phyloP scores from a whole-genome alignment of 148 eudicot genomes.

The Chenopodium quinoa region DNA sequence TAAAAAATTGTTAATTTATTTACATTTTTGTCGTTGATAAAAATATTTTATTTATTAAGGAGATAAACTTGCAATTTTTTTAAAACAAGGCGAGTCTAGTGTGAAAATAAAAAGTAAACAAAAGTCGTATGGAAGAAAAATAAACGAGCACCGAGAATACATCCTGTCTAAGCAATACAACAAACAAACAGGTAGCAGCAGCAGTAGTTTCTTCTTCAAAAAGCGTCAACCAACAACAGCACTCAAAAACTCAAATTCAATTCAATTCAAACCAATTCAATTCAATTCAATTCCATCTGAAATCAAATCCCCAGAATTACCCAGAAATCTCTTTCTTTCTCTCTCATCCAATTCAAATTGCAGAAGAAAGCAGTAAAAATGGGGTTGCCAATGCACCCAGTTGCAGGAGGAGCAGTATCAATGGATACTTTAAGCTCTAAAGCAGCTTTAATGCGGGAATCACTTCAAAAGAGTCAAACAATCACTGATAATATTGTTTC shows the following conservation, averaged over 20 bases:
- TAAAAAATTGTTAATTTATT: no score
- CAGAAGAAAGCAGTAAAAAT: neutral
- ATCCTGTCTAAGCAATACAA: conserved; percentile 17
- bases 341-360: neutral
- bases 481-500: conserved; percentile 80
- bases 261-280: neutral
- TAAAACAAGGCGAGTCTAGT: no score
- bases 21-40: no score
- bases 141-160: neutral
- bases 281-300: neutral
- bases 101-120: neutral
- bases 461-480: conserved; percentile 71
- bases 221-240: neutral
- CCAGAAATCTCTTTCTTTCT: neutral
- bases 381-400: conserved; percentile 37
- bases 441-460: conserved; percentile 79
- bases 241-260: neutral
- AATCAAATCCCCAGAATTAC: neutral
- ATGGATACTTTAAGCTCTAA: conserved; percentile 54
- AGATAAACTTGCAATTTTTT: no score
- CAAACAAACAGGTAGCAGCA: neutral
- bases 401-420: conserved; percentile 19
- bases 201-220: neutral
- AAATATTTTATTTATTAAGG: no score
- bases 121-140: neutral